Conservation (phyloP, 1,284 basidiomycete species). For the Naganishia cerealis region DNA sequence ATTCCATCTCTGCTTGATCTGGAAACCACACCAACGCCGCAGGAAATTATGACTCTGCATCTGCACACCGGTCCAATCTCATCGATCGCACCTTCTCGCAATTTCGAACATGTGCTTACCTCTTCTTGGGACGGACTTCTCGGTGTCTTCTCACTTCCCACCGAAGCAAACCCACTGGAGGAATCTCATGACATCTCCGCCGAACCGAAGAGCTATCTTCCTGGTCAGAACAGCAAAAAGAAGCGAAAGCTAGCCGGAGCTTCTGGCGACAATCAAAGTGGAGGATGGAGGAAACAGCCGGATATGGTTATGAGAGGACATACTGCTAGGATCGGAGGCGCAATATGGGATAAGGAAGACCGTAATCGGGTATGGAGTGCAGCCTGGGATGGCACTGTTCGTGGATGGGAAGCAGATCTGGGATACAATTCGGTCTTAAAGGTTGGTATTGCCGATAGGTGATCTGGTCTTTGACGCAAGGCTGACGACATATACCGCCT, state of each 20-base stretch:
- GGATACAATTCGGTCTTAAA: conserved; percentile 51
- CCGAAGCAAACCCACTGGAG: conserved; percentile 28
- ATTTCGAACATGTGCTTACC: conserved; percentile 66
- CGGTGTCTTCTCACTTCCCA: conserved; percentile 63
- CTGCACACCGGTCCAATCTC: conserved; percentile 74
- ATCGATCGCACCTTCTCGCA: conserved; percentile 61
- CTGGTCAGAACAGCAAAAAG: conserved; percentile 59
- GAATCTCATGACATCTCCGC: conserved; percentile 51
- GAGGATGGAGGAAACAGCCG: conserved; percentile 51
- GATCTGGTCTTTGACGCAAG: neutral
- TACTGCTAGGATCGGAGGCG: conserved; percentile 49
- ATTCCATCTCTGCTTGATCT: conserved; percentile 55
- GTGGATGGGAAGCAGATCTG: conserved; percentile 56
- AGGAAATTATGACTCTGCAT: conserved; percentile 60
- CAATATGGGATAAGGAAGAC: conserved; percentile 48
- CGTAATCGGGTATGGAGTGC: conserved; percentile 47
- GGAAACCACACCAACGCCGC: conserved; percentile 58
- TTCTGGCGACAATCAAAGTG: conserved; percentile 42
- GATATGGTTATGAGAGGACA: conserved; percentile 49
- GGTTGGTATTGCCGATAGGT: conserved; percentile 40
- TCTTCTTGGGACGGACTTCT: conserved; percentile 77
- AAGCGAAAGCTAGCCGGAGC: conserved; percentile 60
- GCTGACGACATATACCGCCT: conserved; percentile 3
- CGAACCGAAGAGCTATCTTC: conserved; percentile 50
- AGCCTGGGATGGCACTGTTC: conserved; percentile 57